Evolutionary conservation across 2,329 filamentous ascomycete species (phyloP).

Genomic region (Diaporthe longicolla): DNA sequence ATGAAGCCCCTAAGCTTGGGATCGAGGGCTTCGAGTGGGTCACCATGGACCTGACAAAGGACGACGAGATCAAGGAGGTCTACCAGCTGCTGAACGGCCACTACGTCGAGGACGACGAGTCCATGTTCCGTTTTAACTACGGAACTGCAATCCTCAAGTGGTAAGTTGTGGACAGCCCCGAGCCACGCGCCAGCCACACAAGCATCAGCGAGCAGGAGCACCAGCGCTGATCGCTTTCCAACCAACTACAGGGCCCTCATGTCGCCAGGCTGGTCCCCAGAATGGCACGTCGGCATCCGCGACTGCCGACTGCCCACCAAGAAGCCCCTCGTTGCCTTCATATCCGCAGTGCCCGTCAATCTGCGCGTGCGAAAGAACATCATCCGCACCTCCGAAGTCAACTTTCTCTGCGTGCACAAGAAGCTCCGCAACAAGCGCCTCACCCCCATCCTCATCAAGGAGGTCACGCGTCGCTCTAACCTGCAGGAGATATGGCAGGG

Average conservation of each 20-base stretch:
- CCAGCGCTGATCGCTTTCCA: constrained; percentile 14
- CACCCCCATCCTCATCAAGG: constrained; percentile 95
- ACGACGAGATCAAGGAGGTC: constrained; percentile 86
- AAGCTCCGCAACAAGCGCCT: constrained; percentile 95
- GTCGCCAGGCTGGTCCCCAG: constrained; percentile 91
- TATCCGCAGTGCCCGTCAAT: constrained; percentile 90
- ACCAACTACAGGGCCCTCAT: constrained; percentile 82
- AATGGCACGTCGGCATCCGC: constrained; percentile 96
- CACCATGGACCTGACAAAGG: constrained; percentile 85
- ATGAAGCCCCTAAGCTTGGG: constrained; percentile 78
- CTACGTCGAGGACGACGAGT: constrained; percentile 97
- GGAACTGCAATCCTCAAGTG: constrained; percentile 90
- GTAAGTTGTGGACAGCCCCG: constrained; percentile 61
- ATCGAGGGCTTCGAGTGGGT: constrained; percentile 94
- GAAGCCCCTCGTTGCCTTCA: constrained; percentile 90
- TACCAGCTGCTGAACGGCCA: constrained; percentile 93
- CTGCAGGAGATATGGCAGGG: constrained; percentile 90
- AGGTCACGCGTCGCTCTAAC: constrained; percentile 94
- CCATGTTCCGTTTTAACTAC: constrained; percentile 98
- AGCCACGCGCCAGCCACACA: not conserved
- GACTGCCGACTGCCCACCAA: constrained; percentile 77
- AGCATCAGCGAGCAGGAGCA: not conserved
- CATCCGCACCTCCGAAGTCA: constrained; percentile 90
- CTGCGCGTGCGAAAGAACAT: constrained; percentile 83
- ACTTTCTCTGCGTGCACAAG: constrained; percentile 98